Base-by-base conservation (phyloP, 163 green algal genomes). In the Chlamydomonas reinhardtii region DNA sequence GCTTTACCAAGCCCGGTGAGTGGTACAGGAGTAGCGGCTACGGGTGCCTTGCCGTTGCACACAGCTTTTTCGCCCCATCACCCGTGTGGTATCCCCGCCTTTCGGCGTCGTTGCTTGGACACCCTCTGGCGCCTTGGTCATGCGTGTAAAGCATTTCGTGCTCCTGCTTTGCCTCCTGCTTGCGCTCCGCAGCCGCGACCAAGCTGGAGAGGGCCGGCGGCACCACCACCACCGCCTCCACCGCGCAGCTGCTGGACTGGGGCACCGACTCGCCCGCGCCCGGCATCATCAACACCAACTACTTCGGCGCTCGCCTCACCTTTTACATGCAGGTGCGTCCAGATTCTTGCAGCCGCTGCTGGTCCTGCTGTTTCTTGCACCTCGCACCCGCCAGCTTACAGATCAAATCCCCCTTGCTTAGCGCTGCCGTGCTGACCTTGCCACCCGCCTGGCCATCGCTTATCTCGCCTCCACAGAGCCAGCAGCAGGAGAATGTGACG, bases 271-370 rank as follows among this genome's bases (percentile, higher is more conserved):
- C 61, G 1, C 82, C 82, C 1, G 22, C 48, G 39, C 37, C 54
- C 2, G 74, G 78, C 35, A 31, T 79, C 15, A 61, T 77, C 29
- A 61, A 74, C 15, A 19, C 17, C 11, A 66, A 87, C 77, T 90
- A 34, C 59, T 92, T 82, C 35, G 84, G 17, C 20, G 80, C 43
- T 12, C 74, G 89, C 59, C 89, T 84, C 70, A 90, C 89, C n/a
- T 92, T 90, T 37, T 90, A 85, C 74, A 34, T 89, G 32, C 71
- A 81, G 71, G 81, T 86, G 31, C 29, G 80, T 34, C 19, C 20
- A 6, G 17, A 3, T 14, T 6, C 56, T 64, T 2, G 5, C 20
- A 6, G 56, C n/a, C 2, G 56, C 56, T 64, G 17, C 19, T 64
- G 56, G 5, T 25, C 56, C 56, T 2, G 19, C 56, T 64, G 19